Percentiles rank a stretch among this genome's conserved stretches.
Conservation (phyloP, 208 protist genomes). For the Kentomonas sorsogonicus region DNA sequence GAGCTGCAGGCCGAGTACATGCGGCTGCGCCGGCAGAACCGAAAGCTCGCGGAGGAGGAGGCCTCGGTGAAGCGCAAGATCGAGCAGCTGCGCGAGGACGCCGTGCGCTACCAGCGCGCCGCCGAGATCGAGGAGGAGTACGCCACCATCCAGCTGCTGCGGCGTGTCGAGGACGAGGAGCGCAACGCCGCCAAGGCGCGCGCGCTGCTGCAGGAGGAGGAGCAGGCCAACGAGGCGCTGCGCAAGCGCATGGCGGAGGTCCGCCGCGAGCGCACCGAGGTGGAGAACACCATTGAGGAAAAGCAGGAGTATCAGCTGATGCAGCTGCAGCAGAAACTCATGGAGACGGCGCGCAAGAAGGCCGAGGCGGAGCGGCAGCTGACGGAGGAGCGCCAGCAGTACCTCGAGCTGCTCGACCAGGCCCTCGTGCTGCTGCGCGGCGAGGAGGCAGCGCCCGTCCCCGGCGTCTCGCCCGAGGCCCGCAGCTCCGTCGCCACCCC, state of each 20-base stretch:
- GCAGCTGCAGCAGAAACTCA: constrained; percentile 62
- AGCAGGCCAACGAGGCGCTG: constrained; percentile 26
- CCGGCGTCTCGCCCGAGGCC: too few species aligned
- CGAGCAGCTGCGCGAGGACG: constrained; percentile 57
- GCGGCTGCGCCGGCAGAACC: constrained; percentile 29
- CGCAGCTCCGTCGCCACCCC: too few species aligned
- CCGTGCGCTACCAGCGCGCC: constrained; percentile 54
- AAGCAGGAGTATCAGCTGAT: constrained; percentile 64
- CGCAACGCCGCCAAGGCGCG: constrained; percentile 43
- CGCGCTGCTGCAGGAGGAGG: constrained; percentile 49
- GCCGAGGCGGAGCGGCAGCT: constrained; percentile 59
- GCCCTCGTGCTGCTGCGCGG: constrained; percentile 27
- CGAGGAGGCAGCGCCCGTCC: too few species aligned
- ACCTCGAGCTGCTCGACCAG: constrained; percentile 47
- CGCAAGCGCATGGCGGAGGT: constrained; percentile 45
- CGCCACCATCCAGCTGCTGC: constrained; percentile 69
- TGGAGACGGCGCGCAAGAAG: constrained; percentile 57
- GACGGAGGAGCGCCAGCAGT: constrained; percentile 60
- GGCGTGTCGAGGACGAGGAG: constrained; percentile 55
- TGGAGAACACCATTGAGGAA: constrained; percentile 60
- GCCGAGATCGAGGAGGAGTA: constrained; percentile 80
- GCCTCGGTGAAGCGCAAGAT: constrained; percentile 34
- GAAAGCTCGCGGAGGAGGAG: constrained; percentile 34
- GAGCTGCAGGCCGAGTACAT: constrained; percentile 60
- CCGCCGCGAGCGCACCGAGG: constrained; percentile 41